A percentile compares a stretch with the other conserved stretches of the same genome.
These are phyloP conservation scores for Sclerotinia trifoliorum DNA, from an alignment of 2,329 filamentous ascomycete species.

Conservation along the genomic window DNA sequence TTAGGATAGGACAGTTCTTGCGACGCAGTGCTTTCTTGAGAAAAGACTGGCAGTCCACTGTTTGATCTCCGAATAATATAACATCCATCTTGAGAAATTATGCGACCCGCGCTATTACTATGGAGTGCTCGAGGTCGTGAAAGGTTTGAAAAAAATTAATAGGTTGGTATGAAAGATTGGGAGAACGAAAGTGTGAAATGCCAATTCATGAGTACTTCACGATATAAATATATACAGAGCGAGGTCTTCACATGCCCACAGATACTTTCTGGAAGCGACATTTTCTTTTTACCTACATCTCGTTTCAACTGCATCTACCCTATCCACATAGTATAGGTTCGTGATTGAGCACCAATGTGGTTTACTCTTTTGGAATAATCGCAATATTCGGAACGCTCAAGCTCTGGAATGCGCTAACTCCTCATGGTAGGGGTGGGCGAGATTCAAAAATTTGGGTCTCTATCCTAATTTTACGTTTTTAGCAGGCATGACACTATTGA, in stretches of 20 bases:
- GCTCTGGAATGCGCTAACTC: not conserved
- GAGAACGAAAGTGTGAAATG: not conserved
- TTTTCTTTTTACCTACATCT: not conserved
- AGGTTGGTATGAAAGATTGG: not conserved
- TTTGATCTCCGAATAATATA: slow-evolving; percentile 31
- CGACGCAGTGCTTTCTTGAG: slow-evolving; percentile 27
- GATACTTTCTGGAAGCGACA: not conserved
- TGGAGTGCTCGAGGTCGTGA: not conserved
- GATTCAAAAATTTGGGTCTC: not conserved
- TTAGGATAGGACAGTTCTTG: slow-evolving; percentile 29
- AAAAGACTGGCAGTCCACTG: slow-evolving; percentile 29
- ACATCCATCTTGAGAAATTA: slow-evolving; percentile 31
- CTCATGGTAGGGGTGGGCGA: not conserved
- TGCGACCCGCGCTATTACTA: slow-evolving; percentile 21
- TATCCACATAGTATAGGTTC: slow-evolving; percentile 16
- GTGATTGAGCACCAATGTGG: slow-evolving; percentile 1
- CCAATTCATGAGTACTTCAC: not conserved
- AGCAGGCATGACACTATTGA: slow-evolving; percentile 18
- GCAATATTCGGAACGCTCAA: slow-evolving; percentile 12
- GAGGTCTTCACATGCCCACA: slow-evolving; percentile 17
- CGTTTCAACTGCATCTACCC: slow-evolving; percentile 7
- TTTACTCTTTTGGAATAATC: not conserved
- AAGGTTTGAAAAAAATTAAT: slow-evolving; percentile 2
- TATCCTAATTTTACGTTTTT: not conserved
- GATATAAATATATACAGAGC: slow-evolving; percentile 16